Evolutionary conservation across 495 filamentous ascomycete genomes (phyloP).

Genomic region (Barbatosphaeria neglecta): DNA sequence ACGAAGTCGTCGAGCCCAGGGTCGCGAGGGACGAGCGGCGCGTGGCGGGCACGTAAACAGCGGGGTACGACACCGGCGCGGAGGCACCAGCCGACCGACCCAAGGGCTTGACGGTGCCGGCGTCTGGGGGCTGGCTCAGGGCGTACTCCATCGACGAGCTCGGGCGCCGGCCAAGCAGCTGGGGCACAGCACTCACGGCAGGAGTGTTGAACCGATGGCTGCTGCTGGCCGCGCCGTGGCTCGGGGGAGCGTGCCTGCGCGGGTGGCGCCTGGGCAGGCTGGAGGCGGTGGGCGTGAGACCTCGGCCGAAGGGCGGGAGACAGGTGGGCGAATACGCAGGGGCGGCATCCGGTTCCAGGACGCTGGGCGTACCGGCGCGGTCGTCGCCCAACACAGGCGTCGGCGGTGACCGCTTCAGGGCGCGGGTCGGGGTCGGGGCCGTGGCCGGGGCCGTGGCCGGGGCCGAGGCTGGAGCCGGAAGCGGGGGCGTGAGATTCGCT

Average conservation of each 20-base stretch:
- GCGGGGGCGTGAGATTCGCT: too few relatives aligned
- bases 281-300: slow-evolving; percentile 62
- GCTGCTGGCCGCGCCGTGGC: not conserved
- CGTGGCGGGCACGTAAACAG: slow-evolving; percentile 45
- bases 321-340: slow-evolving; percentile 39
- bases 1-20: slow-evolving; percentile 65
- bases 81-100: slow-evolving; percentile 47
- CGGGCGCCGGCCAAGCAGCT: slow-evolving; percentile 38
- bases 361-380: slow-evolving; percentile 34
- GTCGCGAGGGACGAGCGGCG: slow-evolving; percentile 69
- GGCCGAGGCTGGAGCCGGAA: too few relatives aligned
- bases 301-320: slow-evolving; percentile 37
- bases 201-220: slow-evolving; percentile 66
- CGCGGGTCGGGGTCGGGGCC: too few relatives aligned
- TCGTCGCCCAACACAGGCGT: too few relatives aligned
- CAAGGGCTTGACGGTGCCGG: slow-evolving; percentile 42
- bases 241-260: too few relatives aligned
- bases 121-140: slow-evolving; percentile 63
- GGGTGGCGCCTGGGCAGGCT: too few relatives aligned
- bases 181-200: slow-evolving; percentile 66
- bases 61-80: slow-evolving; percentile 39
- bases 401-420: too few relatives aligned
- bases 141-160: slow-evolving; percentile 62
- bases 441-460: too few relatives aligned
- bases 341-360: slow-evolving; percentile 50